Conservation (phyloP, 495 filamentous ascomycete species). For the Viridothelium virens region DNA sequence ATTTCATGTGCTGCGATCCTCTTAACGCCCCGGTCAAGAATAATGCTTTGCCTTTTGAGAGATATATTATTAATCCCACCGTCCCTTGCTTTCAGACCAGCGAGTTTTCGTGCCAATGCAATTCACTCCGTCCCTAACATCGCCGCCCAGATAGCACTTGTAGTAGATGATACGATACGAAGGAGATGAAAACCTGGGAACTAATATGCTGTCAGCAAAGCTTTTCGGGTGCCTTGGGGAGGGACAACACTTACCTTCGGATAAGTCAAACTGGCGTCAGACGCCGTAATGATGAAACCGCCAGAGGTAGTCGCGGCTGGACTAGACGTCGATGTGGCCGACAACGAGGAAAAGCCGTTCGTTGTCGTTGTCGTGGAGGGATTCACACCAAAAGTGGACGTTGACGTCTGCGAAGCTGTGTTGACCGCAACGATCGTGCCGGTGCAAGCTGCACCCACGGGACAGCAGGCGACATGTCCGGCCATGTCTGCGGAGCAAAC, state of each 20-base stretch:
- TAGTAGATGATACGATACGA: background rate
- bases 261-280: background rate
- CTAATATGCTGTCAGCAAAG: background rate
- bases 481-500: constrained; percentile 52
- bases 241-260: background rate
- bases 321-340: background rate
- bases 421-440: constrained; percentile 43
- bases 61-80: too few relatives aligned
- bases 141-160: background rate
- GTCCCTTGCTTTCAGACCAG: too few relatives aligned
- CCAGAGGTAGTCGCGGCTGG: background rate
- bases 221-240: background rate
- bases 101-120: too few relatives aligned
- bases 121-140: background rate
- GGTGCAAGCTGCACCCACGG: constrained; percentile 52
- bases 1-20: background rate
- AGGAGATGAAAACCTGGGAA: background rate
- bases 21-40: too few relatives aligned
- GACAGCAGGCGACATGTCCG: constrained; percentile 60
- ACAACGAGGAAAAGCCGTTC: background rate
- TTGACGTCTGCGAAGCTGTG: constrained; percentile 11
- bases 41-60: too few relatives aligned
- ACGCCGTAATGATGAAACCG: background rate
- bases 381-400: background rate
- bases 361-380: background rate